Evolutionary conservation across 495 filamentous ascomycete genomes (phyloP).

Genomic region (Aspergillus sparsus): DNA sequence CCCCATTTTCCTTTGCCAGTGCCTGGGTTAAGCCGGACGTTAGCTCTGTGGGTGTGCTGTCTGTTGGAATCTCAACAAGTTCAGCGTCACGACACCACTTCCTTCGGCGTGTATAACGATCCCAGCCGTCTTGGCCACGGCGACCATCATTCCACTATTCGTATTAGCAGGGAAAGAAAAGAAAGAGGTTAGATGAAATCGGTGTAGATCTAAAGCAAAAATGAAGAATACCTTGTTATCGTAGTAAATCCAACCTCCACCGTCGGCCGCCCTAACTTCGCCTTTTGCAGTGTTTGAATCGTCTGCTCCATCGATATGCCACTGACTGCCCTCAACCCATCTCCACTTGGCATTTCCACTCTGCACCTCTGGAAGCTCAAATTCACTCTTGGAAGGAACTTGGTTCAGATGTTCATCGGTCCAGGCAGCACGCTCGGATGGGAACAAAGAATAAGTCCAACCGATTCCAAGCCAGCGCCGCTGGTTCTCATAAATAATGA

Average conservation of each 20-base stretch:
- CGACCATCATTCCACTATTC: slow-evolving; percentile 87
- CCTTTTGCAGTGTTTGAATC: slow-evolving; percentile 37
- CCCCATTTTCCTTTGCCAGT: slow-evolving; percentile 28
- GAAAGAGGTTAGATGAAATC: not conserved
- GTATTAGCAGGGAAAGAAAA: not conserved
- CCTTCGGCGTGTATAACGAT: slow-evolving; percentile 85
- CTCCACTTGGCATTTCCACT: slow-evolving; percentile 80
- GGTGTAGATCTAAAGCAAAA: not conserved
- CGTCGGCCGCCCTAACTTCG: slow-evolving; percentile 51
- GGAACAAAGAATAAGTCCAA: slow-evolving; percentile 88
- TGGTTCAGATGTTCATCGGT: slow-evolving; percentile 93
- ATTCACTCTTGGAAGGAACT: slow-evolving; percentile 74
- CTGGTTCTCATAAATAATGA: slow-evolving; percentile 95
- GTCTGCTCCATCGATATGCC: slow-evolving; percentile 80
- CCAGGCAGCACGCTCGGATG: slow-evolving; percentile 86
- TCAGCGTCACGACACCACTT: slow-evolving; percentile 98
- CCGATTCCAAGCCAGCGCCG: slow-evolving; percentile 92
- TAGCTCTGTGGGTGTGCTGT: slow-evolving; percentile 29
- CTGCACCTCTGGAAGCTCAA: slow-evolving; percentile 84
- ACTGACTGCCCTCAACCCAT: slow-evolving; percentile 82
- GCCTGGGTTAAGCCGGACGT: slow-evolving; percentile 37
- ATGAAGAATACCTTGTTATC: slow-evolving; percentile 79
- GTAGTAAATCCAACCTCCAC: slow-evolving; percentile 93
- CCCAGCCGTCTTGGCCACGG: slow-evolving; percentile 89
- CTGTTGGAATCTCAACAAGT: slow-evolving; percentile 70